Evolutionary conservation across 1,284 basidiomycete species (phyloP), one percentile per base, ranked within the genome.

Genomic region (Veloporphyrellus conicus): DNA sequence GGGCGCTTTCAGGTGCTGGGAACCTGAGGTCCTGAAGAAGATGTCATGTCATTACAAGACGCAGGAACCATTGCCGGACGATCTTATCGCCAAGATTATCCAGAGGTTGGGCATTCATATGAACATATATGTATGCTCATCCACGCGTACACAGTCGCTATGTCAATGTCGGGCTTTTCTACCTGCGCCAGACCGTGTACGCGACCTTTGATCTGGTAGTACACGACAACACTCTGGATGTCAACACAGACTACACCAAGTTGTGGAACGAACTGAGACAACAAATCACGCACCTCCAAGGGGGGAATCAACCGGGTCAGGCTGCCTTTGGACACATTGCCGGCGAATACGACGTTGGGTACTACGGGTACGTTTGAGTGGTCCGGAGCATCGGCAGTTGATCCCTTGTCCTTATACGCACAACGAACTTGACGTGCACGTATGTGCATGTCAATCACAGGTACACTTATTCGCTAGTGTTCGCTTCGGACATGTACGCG

Each of bases 131-230:
- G 8, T 16, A 19, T 11, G 22, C 42, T 45, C 19, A 52, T 3
- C 31, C 28, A 9, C 25, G 7, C 29, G 10, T 15, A 8, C 43
- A 11, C 44, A 86, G 84, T 58, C 86, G 87, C 49, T 86, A 87
- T 55, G 79, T 87, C 54, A 87, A 89, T 53, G 77, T 88, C 37
- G 88, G 87, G 2, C 67, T 90, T 20, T 86, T 81, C 68, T 87
- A 87, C 66, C 75, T 90, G 16, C 80, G 87, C 20, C 55, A 91
- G 61, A 69, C 90, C 7, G 88, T 86, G 75, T 88, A 86, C 56
- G 87, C 84, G 51, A 82, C 79, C 53, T 90, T 82, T 56, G 87
- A 89, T 39, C 45, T 88, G 58, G 79, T 81, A 56, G 81, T 89
- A 4, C 87, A 90, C 63, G 82, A 81, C 57, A 73, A 83, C 68